Conservation (phyloP, 306 rosid genomes). For the Quillaja saponaria region DNA sequence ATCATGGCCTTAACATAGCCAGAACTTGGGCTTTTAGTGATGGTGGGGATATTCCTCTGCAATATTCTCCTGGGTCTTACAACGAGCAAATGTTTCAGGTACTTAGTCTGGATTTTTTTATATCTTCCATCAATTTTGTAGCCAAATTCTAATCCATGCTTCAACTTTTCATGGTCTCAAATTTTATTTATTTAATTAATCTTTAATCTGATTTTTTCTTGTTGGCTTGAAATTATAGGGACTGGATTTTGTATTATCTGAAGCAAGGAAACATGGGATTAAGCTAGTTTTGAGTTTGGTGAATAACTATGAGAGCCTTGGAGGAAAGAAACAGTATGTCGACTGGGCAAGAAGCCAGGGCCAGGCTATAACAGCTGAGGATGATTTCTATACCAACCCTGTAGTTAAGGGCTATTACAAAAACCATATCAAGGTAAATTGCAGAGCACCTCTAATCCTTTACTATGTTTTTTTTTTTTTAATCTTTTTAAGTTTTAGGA, state of each 20-base stretch:
- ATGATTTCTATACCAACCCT: constrained; percentile 79
- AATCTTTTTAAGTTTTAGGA: background rate
- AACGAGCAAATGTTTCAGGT: constrained; percentile 83
- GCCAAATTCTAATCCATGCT: too few species aligned
- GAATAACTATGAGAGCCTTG: constrained; percentile 67
- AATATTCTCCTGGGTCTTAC: constrained; percentile 83
- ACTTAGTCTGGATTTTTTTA: background rate
- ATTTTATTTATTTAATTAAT: background rate
- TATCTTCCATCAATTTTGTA: background rate
- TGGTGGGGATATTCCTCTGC: constrained; percentile 69
- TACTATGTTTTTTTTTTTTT: background rate
- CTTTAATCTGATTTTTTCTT: constrained; percentile 1
- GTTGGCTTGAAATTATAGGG: constrained; percentile 54
- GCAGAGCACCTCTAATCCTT: background rate
- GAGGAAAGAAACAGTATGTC: constrained; percentile 91
- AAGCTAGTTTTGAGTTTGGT: constrained; percentile 82
- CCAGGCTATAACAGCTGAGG: constrained; percentile 66
- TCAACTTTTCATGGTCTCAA: too few species aligned
- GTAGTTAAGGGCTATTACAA: constrained; percentile 68
- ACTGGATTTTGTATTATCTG: constrained; percentile 72
- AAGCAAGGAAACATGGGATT: constrained; percentile 71
- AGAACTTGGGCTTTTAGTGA: constrained; percentile 98
- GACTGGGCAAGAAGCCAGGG: constrained; percentile 89
- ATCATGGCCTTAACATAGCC: constrained; percentile 61
- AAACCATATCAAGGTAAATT: constrained; percentile 73